phyloP scores from a whole-genome alignment of 2,329 filamentous ascomycete genomes.

The Epichloe elymi region DNA sequence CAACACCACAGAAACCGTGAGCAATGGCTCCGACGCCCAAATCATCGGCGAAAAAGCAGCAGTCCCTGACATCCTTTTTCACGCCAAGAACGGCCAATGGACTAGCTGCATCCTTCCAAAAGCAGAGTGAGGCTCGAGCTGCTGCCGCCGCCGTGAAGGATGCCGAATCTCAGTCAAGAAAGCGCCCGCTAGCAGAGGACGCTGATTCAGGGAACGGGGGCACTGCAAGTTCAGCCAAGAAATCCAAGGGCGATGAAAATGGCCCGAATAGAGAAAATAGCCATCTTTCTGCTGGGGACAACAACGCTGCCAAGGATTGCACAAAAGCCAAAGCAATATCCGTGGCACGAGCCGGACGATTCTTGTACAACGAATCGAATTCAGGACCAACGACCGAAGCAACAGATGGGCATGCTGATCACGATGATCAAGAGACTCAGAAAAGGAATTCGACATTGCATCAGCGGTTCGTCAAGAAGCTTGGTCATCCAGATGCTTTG shows the following conservation, averaged over 20 bases:
- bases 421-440: constrained; percentile 37
- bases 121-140: constrained; percentile 15
- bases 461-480: constrained; percentile 74
- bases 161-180: constrained; percentile 24
- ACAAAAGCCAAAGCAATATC: not conserved
- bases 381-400: constrained; percentile 25
- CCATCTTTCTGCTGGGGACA: constrained; percentile 18
- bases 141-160: constrained; percentile 15
- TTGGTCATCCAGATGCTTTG: constrained; percentile 76
- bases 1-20: not conserved
- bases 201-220: constrained; percentile 29
- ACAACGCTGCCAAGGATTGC: not conserved
- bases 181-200: constrained; percentile 39
- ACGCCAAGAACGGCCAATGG: constrained; percentile 44
- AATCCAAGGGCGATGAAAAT: constrained; percentile 23
- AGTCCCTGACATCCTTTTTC: constrained; percentile 80
- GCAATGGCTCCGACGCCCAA: constrained; percentile 21
- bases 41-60: constrained; percentile 49
- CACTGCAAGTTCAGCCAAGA: constrained; percentile 28
- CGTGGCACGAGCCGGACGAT: constrained; percentile 35
- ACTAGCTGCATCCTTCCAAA: constrained; percentile 22
- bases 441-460: constrained; percentile 61
- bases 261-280: constrained; percentile 22
- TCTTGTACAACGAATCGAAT: constrained; percentile 33
- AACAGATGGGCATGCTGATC: constrained; percentile 30